These are phyloP conservation scores for Metarhizium anisopliae DNA, from an alignment of 2,329 filamentous ascomycete species.

Conservation along the genomic window DNA sequence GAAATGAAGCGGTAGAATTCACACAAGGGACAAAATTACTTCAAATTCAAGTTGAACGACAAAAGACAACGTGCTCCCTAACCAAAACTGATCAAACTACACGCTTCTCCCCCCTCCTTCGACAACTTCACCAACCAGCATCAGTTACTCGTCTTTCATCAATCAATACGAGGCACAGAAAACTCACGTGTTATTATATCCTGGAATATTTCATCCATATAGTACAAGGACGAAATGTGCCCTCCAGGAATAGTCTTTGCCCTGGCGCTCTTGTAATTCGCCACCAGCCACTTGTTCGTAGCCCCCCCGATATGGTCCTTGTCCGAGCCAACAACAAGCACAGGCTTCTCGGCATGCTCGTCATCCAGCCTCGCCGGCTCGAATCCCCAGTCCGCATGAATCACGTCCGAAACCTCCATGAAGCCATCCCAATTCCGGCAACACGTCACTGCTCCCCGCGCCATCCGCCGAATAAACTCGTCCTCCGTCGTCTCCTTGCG, in stretches of 20 bases:
- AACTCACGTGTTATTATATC: slow-evolving; percentile 5
- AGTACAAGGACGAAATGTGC: slow-evolving; percentile 12
- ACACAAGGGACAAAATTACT: too few relatives aligned
- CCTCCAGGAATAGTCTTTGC: slow-evolving; percentile 11
- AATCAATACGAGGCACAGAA: background rate
- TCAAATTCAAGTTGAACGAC: too few relatives aligned
- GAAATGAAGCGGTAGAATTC: too few relatives aligned
- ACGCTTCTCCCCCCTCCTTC: too few relatives aligned
- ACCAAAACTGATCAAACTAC: too few relatives aligned
- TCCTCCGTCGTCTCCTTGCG: slow-evolving; percentile 5
- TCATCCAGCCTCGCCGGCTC: slow-evolving; percentile 9
- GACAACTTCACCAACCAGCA: too few relatives aligned
- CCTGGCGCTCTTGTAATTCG: slow-evolving; percentile 10
- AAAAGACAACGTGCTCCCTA: too few relatives aligned
- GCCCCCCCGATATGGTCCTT: slow-evolving; percentile 11
- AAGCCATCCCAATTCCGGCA: slow-evolving; percentile 15
- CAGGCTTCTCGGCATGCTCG: slow-evolving; percentile 9
- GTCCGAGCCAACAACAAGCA: slow-evolving; percentile 11
- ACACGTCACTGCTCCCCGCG: slow-evolving; percentile 6
- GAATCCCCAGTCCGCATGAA: slow-evolving; percentile 16
- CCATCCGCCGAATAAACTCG: slow-evolving; percentile 7
- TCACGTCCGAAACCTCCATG: slow-evolving; percentile 14
- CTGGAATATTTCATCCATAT: slow-evolving; percentile 13
- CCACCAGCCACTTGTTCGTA: slow-evolving; percentile 12
- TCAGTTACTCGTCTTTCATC: background rate